Percentiles rank a stretch among this genome's conserved stretches.
Conservation (phyloP, 768 basidiomycete species). For the Boletus subcaerulescens region DNA sequence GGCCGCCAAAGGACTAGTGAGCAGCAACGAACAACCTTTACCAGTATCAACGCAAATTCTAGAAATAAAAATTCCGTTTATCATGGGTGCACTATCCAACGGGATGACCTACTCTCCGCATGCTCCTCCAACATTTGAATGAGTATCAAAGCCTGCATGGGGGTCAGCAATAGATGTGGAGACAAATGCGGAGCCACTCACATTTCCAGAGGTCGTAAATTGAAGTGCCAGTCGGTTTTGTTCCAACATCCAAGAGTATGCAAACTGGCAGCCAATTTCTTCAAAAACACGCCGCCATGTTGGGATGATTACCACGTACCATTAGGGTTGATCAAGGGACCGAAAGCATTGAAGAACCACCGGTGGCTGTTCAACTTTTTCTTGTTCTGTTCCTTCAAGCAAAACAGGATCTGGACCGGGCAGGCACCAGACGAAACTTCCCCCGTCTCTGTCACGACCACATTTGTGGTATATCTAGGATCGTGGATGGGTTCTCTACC, state of each 20-base stretch:
- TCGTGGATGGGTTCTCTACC: background rate
- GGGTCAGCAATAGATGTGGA: slow-evolving; percentile 1
- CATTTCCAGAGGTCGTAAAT: slow-evolving; percentile 98
- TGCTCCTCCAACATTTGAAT: slow-evolving; percentile 85
- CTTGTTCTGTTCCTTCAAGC: slow-evolving; percentile 94
- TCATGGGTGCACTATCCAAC: background rate
- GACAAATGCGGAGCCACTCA: slow-evolving; percentile 11
- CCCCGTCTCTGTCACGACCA: slow-evolving; percentile 73
- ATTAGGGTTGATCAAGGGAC: slow-evolving; percentile 82
- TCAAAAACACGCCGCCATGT: background rate
- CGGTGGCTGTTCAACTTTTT: slow-evolving; percentile 95
- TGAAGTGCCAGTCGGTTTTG: slow-evolving; percentile 90
- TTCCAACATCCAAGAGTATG: slow-evolving; percentile 91
- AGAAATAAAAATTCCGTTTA: background rate
- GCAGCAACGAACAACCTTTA: slow-evolving; percentile 63
- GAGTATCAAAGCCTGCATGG: slow-evolving; percentile 66
- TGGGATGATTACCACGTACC: slow-evolving; percentile 38
- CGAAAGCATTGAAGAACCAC: slow-evolving; percentile 98
- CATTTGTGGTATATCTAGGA: slow-evolving; percentile 70
- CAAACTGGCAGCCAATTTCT: slow-evolving; percentile 52
- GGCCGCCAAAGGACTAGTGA: slow-evolving; percentile 77
- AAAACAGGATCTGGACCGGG: slow-evolving; percentile 86
- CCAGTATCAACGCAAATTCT: slow-evolving; percentile 85
- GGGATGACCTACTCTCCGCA: slow-evolving; percentile 75
- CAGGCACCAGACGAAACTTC: slow-evolving; percentile 76